Conservation (phyloP, 441 rosid species). For the Jatropha multifida region DNA sequence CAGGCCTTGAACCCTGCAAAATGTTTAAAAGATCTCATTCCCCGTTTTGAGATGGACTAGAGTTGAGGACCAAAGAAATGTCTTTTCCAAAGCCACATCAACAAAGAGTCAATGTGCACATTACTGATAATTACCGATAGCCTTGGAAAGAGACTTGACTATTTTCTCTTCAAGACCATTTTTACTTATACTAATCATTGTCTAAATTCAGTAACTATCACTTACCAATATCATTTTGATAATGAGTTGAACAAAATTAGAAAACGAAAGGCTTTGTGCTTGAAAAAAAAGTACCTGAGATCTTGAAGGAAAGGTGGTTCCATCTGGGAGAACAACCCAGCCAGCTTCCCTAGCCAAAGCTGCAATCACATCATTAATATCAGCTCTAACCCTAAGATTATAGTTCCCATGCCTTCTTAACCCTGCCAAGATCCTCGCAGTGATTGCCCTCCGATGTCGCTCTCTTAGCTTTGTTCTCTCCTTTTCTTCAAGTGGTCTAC, state of each 20-base stretch:
- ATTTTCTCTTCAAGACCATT: no score
- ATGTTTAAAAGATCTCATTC: slow-evolving; percentile 26
- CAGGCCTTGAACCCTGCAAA: slow-evolving; percentile 72
- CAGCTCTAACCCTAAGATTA: slow-evolving; percentile 98
- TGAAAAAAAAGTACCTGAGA: slow-evolving; percentile 66
- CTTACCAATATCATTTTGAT: neutral
- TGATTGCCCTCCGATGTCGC: slow-evolving; percentile 95
- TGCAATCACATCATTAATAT: slow-evolving; percentile 96
- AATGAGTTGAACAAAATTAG: slow-evolving; percentile 3
- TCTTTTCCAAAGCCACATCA: slow-evolving; percentile 3
- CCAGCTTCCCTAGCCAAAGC: slow-evolving; percentile 99
- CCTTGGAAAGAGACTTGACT: no score
- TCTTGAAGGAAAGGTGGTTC: slow-evolving; percentile 95
- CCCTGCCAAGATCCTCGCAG: slow-evolving; percentile 99
- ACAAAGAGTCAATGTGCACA: neutral
- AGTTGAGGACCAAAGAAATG: slow-evolving; percentile 17
- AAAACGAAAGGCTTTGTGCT: slow-evolving; percentile 12
- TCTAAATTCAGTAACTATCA: no score
- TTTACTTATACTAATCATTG: no score
- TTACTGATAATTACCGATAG: no score
- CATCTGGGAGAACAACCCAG: slow-evolving; percentile 99
- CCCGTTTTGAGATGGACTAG: neutral
- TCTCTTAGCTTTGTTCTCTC: slow-evolving; percentile 98
- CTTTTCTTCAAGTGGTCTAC: slow-evolving; percentile 90
- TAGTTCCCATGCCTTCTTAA: slow-evolving; percentile 95